Percentiles rank a stretch among this genome's conserved stretches.
These are phyloP conservation scores for Fusarium keratoplasticum DNA, from an alignment of 2,329 filamentous ascomycete genomes.

Conservation along the genomic window DNA sequence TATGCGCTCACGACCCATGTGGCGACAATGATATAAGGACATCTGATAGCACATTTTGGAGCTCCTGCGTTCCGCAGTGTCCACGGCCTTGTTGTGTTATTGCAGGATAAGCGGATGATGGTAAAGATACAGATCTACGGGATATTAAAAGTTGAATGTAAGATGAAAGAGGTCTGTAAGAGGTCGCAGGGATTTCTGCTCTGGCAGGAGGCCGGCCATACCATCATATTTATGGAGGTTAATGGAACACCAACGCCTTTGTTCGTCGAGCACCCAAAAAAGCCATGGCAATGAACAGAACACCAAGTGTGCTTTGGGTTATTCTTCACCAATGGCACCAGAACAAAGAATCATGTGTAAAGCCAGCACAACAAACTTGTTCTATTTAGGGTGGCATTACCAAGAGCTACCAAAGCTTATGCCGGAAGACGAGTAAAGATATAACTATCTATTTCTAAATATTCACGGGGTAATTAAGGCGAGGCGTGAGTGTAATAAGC, in stretches of 20 bases:
- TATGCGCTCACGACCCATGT: constrained; percentile 25
- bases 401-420: not conserved
- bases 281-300: not conserved
- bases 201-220: not conserved
- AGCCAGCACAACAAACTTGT: not conserved
- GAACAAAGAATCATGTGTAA: not conserved
- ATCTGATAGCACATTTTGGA: constrained; percentile 39
- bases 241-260: not conserved
- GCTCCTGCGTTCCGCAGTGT: not conserved
- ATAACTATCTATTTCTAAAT: not conserved
- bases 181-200: not conserved
- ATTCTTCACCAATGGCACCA: not conserved
- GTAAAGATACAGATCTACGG: not conserved
- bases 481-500: not conserved
- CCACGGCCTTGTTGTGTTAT: not conserved
- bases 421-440: not conserved
- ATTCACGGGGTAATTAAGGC: not conserved
- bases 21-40: constrained; percentile 34
- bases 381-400: not conserved
- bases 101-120: not conserved
- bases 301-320: not conserved
- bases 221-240: not conserved
- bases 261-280: not conserved
- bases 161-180: not conserved
- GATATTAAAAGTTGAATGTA: not conserved